Evolutionary conservation across 192 early-diverging fungal genomes (phyloP).

Genomic region (Rhizophagus prolifer): DNA sequence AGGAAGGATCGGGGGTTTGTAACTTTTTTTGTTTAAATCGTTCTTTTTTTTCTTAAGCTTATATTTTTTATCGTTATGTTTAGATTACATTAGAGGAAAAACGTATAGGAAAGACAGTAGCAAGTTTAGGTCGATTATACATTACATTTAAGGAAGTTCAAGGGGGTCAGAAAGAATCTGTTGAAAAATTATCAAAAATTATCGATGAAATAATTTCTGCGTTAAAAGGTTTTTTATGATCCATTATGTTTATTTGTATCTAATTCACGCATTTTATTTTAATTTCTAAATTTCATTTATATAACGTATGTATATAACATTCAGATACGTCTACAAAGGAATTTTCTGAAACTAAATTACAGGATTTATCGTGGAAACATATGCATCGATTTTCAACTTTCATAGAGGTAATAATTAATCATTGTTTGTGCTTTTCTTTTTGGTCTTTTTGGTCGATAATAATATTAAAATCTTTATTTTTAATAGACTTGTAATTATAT

Average conservation of each 20-base stretch:
- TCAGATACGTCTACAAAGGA: neutral
- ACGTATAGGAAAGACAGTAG: neutral
- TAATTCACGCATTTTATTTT: neutral
- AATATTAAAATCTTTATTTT: neutral
- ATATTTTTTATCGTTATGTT: neutral
- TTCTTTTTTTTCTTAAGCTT: neutral
- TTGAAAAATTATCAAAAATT: neutral
- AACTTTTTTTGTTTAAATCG: neutral
- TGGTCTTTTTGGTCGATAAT: neutral
- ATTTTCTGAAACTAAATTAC: neutral
- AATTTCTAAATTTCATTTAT: neutral
- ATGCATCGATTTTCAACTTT: constrained; percentile 7
- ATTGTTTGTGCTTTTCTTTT: neutral
- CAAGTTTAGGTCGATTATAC: neutral
- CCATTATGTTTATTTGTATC: neutral
- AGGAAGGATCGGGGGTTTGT: neutral
- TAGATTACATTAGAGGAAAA: constrained; percentile 19
- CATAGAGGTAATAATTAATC: constrained; percentile 6
- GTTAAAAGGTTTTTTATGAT: neutral
- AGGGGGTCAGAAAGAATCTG: neutral
- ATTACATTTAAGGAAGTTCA: constrained; percentile 4
- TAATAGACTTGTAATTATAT: constrained; percentile 13
- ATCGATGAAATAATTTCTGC: neutral
- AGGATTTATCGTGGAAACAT: constrained; percentile 12
- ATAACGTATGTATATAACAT: neutral